These are phyloP conservation scores for Lodderomyces parapsilosis DNA, from an alignment of 1,139 yeast species.

Conservation along the genomic window DNA sequence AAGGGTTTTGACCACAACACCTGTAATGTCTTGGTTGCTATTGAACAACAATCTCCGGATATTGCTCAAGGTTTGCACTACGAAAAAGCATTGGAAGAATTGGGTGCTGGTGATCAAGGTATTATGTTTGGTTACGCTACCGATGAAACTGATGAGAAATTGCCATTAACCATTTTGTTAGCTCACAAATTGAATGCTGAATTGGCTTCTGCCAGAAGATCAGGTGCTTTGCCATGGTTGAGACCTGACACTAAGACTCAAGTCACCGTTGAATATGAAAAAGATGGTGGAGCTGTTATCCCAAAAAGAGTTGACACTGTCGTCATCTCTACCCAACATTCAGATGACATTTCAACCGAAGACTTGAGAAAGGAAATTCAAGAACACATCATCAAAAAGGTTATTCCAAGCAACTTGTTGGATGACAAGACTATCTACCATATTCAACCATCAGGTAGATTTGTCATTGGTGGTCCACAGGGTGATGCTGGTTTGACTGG, in stretches of 20 bases:
- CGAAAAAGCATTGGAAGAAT: conserved; percentile 93
- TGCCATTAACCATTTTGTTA: conserved; percentile 91
- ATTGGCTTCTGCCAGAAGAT: conserved; percentile 95
- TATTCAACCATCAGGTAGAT: conserved; percentile 99
- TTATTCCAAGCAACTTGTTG: conserved; percentile 84
- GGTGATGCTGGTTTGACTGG: conserved; percentile 99
- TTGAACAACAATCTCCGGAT: conserved; percentile 99
- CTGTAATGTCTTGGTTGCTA: conserved; percentile 97
- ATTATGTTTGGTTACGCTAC: conserved; percentile 99
- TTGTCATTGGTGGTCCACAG: conserved; percentile 99
- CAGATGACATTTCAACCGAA: conserved; percentile 91
- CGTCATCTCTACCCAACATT: conserved; percentile 97
- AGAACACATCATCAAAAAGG: conserved; percentile 83
- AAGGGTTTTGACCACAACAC: conserved; percentile 99
- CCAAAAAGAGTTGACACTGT: conserved; percentile 97
- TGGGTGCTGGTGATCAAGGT: conserved; percentile 99
- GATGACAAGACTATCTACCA: conserved; percentile 96
- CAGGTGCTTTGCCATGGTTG: conserved; percentile 91
- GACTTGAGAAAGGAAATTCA: conserved; percentile 79
- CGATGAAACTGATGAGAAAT: conserved; percentile 96
- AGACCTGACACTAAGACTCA: conserved; percentile 99
- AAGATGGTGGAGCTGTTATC: conserved; percentile 91
- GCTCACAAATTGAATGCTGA: conserved; percentile 97
- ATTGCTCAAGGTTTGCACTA: conserved; percentile 99
- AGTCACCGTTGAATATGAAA: conserved; percentile 94